Evolutionary conservation across 208 protist species (phyloP), one percentile per base, ranked within the genome.

Genomic region (Porcisia deanei): DNA sequence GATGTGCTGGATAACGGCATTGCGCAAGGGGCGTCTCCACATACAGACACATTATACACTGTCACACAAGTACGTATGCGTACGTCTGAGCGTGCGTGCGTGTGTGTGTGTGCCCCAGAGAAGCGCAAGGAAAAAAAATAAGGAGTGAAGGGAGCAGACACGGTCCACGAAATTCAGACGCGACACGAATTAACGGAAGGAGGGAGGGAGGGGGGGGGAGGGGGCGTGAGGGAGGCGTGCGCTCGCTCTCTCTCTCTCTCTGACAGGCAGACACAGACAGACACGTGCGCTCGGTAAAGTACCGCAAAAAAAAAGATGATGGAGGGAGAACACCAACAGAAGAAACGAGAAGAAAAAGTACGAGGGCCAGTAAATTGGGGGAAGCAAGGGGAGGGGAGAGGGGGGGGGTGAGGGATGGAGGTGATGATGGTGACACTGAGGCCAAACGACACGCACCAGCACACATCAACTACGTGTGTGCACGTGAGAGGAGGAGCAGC

Each of bases 1-100:
- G 59, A n/a, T 6, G 14, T 16, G 20, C 43, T 22, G 25, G 41
- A 70, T 70, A 43, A 70, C 25, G n/a, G 65, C 65, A 70, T 70
- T 20, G 30, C 25, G 39, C 45, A 55, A 30, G 8, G 22, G 25
- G 5, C 10, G 16, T 12, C 25, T 57, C 20, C 41, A 53, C 41
- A 53, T 34, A 52, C 14, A 37, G 18, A 30, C 43, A 0, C 43
- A 54, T 4, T 9, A 54, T 22, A 30, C 37, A 7, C 37, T 18
- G 63, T 34, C 41, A 22, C 41, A 53, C 8, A 68, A 2, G 43
- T 52, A 65, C 34, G 16, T 16, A 71, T 54, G n/a, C 43, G 0
- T 49, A 58, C 47, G 30, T 54, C 43, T 22, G n/a, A 9, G 49
- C 14, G 14, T 41, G n/a, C 47, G 20, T 30, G n/a, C 34, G 25